phyloP scores from a whole-genome alignment of 371 early-diverging fungal genomes.

The Nematocida homosporus region DNA sequence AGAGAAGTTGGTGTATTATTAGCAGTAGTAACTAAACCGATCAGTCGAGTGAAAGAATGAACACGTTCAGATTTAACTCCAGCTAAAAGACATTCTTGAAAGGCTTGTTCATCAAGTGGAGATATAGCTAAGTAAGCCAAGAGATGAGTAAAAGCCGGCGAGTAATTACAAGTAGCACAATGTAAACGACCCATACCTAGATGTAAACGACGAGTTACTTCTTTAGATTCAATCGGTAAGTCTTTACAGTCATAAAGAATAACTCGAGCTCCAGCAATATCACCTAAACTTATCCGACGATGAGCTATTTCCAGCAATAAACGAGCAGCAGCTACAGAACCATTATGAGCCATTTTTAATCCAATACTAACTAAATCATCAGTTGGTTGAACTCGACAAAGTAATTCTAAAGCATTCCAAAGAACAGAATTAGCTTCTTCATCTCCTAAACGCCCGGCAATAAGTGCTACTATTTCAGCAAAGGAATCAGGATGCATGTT shows the following conservation, averaged over 20 bases:
- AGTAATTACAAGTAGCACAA: slow-evolving; percentile 34
- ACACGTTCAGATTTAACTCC: slow-evolving; percentile 29
- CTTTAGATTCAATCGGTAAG: slow-evolving; percentile 35
- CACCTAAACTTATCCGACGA: not conserved
- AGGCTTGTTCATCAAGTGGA: not conserved
- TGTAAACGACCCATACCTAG: slow-evolving; percentile 30
- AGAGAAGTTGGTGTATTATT: not conserved
- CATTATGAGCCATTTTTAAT: slow-evolving; percentile 2
- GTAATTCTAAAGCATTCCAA: slow-evolving; percentile 15
- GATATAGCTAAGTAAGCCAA: slow-evolving; percentile 32
- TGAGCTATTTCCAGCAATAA: slow-evolving; percentile 33
- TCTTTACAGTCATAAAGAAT: slow-evolving; percentile 52
- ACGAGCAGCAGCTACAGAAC: not conserved
- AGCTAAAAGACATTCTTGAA: slow-evolving; percentile 3
- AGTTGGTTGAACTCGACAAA: not conserved
- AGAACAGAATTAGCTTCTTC: slow-evolving; percentile 14
- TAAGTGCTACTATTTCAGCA: slow-evolving; percentile 12
- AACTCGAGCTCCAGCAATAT: slow-evolving; percentile 18
- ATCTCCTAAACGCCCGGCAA: not conserved
- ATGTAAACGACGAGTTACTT: slow-evolving; percentile 15
- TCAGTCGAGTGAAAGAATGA: slow-evolving; percentile 39
- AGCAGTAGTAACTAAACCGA: slow-evolving; percentile 1
- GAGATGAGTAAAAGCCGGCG: slow-evolving; percentile 24
- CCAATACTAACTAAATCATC: not conserved
- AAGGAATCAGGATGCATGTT: slow-evolving; percentile 19